A percentile compares a stretch with the other conserved stretches of the same genome.
These are phyloP conservation scores for Xylaria sp. DNA, from an alignment of 2,329 filamentous ascomycete species.

Conservation along the genomic window DNA sequence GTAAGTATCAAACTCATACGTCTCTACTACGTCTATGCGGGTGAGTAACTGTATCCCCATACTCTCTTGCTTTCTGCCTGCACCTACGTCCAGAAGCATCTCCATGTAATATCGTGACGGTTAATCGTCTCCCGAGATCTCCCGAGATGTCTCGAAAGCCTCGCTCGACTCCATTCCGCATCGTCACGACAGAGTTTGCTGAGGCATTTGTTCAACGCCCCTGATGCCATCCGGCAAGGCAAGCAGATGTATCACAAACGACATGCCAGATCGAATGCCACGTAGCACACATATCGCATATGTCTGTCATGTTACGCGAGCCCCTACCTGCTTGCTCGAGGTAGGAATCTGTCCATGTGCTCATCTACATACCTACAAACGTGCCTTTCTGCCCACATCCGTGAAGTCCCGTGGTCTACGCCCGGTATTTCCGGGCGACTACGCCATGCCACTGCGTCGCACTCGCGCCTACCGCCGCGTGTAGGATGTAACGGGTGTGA, in stretches of 20 bases:
- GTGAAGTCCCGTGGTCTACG: background rate
- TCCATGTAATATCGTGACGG: too few relatives aligned
- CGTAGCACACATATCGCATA: slow-evolving; percentile 34
- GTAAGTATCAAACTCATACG: background rate
- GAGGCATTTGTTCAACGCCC: background rate
- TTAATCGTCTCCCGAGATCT: background rate
- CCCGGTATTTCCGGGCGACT: slow-evolving; percentile 1
- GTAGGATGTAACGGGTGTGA: background rate
- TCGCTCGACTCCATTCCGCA: background rate
- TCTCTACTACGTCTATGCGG: background rate
- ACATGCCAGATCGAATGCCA: slow-evolving; percentile 31
- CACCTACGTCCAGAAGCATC: background rate
- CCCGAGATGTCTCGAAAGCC: background rate
- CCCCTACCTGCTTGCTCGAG: background rate
- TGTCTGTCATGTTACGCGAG: slow-evolving; percentile 16
- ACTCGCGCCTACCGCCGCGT: background rate
- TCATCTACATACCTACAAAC: background rate
- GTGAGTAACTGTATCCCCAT: background rate
- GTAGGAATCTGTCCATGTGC: background rate
- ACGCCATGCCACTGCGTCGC: background rate
- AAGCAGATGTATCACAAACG: slow-evolving; percentile 14
- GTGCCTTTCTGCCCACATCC: background rate
- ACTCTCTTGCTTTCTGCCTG: background rate
- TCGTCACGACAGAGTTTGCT: background rate
- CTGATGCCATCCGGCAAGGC: background rate